A percentile compares a stretch with the other conserved stretches of the same genome.
phyloP scores from a whole-genome alignment of 768 basidiomycete genomes.

The Leccinum olivaceopallidum region DNA sequence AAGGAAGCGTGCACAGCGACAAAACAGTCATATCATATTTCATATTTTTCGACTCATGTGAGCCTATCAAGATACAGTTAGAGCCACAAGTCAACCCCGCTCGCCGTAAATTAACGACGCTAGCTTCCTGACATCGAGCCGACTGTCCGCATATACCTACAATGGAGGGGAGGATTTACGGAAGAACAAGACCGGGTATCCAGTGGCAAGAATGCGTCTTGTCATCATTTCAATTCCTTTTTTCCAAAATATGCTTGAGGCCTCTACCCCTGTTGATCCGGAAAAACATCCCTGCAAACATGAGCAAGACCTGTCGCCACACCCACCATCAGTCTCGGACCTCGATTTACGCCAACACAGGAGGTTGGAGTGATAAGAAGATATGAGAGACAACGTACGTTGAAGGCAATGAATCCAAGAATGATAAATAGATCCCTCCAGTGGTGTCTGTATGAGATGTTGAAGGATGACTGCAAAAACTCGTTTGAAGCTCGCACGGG shows the following conservation, averaged over 20 bases:
- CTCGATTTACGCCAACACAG: neutral
- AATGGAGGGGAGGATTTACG: too few species aligned
- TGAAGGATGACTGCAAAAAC: constrained; percentile 19
- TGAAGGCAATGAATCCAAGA: constrained; percentile 38
- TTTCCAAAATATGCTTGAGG: neutral
- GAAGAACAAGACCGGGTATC: neutral
- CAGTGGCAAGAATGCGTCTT: neutral
- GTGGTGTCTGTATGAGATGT: constrained; percentile 7
- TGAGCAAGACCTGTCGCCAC: constrained; percentile 26
- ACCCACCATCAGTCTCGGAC: neutral
- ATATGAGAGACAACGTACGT: constrained; percentile 32
- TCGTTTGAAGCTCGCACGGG: constrained; percentile 51
- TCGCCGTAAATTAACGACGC: too few species aligned
- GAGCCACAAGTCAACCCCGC: too few species aligned
- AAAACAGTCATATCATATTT: too few species aligned
- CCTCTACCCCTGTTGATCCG: constrained; percentile 22
- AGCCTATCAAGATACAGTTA: too few species aligned
- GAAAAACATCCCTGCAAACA: constrained; percentile 34
- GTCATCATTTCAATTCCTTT: neutral
- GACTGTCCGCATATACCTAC: too few species aligned
- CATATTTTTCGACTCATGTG: too few species aligned
- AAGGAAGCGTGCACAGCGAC: too few species aligned
- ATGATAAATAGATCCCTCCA: constrained; percentile 17
- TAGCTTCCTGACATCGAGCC: too few species aligned
- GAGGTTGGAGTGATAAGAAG: neutral